Evolutionary conservation across 257 asterid genomes (phyloP).

Genomic region (Forsythia viridissima): DNA sequence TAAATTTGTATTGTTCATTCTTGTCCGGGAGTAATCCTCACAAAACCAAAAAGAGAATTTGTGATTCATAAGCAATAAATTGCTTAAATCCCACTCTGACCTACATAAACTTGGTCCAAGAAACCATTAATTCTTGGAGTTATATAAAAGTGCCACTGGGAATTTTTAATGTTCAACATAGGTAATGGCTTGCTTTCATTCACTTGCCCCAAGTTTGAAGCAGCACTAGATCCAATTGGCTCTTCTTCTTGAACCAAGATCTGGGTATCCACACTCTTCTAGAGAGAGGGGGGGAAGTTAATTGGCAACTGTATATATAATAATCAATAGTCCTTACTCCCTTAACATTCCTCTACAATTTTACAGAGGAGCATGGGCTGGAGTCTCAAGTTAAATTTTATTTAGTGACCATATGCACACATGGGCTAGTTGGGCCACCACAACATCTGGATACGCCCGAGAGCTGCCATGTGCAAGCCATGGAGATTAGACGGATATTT

Average conservation of each 20-base stretch:
- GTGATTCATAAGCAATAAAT: slow-evolving; percentile 1
- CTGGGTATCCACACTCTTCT: too few species aligned
- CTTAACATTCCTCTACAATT: not conserved
- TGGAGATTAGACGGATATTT: not conserved
- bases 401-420: not conserved
- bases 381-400: not conserved
- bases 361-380: not conserved
- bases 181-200: not conserved
- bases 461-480: not conserved
- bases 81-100: slow-evolving; percentile 3
- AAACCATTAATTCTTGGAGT: slow-evolving; percentile 14
- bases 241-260: too few species aligned
- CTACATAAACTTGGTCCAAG: slow-evolving; percentile 10
- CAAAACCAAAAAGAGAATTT: not conserved
- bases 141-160: not conserved
- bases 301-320: too few species aligned
- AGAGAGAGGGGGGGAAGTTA: too few species aligned
- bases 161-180: not conserved
- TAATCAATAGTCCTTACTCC: not conserved
- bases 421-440: not conserved
- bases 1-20: slow-evolving; percentile 6
- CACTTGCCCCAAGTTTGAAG: too few species aligned
- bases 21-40: slow-evolving; percentile 8
- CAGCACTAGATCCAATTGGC: too few species aligned
- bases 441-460: not conserved